Base-by-base conservation (phyloP, 257 asterid species). In the Osmanthus fragrans region DNA sequence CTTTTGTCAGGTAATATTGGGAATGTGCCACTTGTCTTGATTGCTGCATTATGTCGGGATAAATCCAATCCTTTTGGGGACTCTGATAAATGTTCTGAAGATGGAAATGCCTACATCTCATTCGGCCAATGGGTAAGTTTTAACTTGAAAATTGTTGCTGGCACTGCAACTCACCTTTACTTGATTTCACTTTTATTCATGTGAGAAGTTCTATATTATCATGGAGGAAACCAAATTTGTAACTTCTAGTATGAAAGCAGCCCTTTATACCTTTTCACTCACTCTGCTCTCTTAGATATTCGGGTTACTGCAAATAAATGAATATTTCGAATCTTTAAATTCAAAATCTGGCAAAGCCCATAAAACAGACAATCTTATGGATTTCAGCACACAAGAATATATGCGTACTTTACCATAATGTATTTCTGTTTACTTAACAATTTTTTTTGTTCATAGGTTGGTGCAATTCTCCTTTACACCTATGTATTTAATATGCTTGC, bases 81-180 rank as follows among this genome's bases (percentile, higher is more conserved):
- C 77, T 67, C 76, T 33, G 81, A 75, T 67, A 90, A 82, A 84
- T 96, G 99, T 81, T 76, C 97, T 21, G 90, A 85, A 88, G 99
- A 96, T 88, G 99, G 99, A 81, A 96, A 88, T 84, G 99, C 99
- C 3, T 96, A 96, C 87, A 96, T 96, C 80, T 93, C 99, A 69
- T 96, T 96, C 64, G 99, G 99, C 75, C 99, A 96, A 84, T 96
- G 99, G 99, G 99, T 91, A 88, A 84, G 89, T 83, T 47, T 71
- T 72, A 73, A 15, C 84, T 70, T 54, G 56, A 71, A 65, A 32
- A 71, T 66, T 45, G 34, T 79, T 30, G 73, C 69, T 73, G 15
- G 71, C 42, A 5, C 76, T 66, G 16, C 33, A 60, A 36, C 32
- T 79, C 40, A 21, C 80, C 7, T 82, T 64, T 18, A 45, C 42